A percentile compares a stretch with the other conserved stretches of the same genome.
Conservation (phyloP, 179 eudicot genomes). For the Silene coronaria region DNA sequence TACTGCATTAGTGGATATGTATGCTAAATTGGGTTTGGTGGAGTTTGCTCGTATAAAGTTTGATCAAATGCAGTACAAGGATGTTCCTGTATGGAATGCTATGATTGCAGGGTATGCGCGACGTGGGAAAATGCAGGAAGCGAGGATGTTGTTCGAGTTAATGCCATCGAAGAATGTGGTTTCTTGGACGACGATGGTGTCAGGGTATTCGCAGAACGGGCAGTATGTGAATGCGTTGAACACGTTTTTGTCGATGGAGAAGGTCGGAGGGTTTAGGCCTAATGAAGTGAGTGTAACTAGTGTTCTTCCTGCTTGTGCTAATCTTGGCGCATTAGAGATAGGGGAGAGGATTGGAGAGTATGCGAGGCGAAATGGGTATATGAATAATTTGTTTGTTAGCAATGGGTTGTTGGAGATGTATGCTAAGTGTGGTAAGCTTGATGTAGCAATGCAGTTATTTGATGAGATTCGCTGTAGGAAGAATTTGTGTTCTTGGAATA, state of each 20-base stretch:
- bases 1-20: conserved; percentile 58
- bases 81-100: conserved; percentile 54
- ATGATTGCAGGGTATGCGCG: conserved; percentile 50
- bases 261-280: conserved; percentile 35
- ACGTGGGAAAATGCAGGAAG: conserved; percentile 48
- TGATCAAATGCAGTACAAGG: conserved; percentile 37
- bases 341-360: conserved; percentile 55
- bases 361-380: conserved; percentile 46
- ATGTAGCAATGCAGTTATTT: conserved; percentile 42
- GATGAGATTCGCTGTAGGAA: conserved; percentile 41
- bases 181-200: conserved; percentile 62
- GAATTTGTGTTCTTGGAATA: conserved; percentile 64
- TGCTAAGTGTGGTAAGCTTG: conserved; percentile 59
- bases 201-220: conserved; percentile 60
- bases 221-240: conserved; percentile 42
- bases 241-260: conserved; percentile 50
- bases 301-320: conserved; percentile 70
- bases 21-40: conserved; percentile 53
- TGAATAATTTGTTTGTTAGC: conserved; percentile 42
- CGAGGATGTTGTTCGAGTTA: conserved; percentile 30
- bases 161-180: conserved; percentile 52
- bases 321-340: conserved; percentile 59
- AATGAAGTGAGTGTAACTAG: conserved; percentile 61
- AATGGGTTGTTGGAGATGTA: conserved; percentile 61
- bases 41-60: conserved; percentile 38